Base-by-base conservation (phyloP, 208 protist species). In the Lotmaria passim region DNA sequence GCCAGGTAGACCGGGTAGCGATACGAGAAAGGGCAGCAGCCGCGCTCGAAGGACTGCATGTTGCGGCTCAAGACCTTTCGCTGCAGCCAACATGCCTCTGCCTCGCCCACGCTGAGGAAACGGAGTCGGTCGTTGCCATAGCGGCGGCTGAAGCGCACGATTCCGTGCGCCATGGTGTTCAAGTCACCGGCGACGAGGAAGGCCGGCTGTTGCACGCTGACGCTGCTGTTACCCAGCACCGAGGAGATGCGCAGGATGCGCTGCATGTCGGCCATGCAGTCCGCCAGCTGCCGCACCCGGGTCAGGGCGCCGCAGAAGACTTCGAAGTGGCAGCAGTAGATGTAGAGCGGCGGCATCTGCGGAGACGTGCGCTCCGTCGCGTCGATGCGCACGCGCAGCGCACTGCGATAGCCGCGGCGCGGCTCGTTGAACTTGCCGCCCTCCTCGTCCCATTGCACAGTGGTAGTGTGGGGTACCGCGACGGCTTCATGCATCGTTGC, bases 321-420 rank as follows among this genome's bases (percentile, higher is more conserved):
- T 55, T 95, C 90, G 52, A 93, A 82, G 63, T 95, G 87, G 46
- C 80, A 92, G 62, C 75, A 89, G 81, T 92, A 93, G 11, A 92
- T n/a, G 73, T 90, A 86, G 26, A 95, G 56, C 6, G 81, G 77
- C 15, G 85, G 75, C 50, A 88, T 66, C 10, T 44, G 43, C 17
- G 57, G 38, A 17, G 55, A 52, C 8, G 58, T 83, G 17, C 81
- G 81, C n/a, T 86, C 78, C 24, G 19, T 21, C 11, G 80, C 46
- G 33, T 64, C 51, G 23, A 92, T 70, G 30, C 61, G 39, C 30
- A 83, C 82, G 11, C 86, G 87, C 58, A 93, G 64, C 3, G 79
- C 70, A 31, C 75, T 70, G 47, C 90, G 86, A 51, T 78, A 87
- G 14, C 86, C 87, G 41, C 68, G 69, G 41, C 90, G 80, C 11